Base-by-base conservation (phyloP, 192 early-diverging fungal genomes). In the Rhizoclosmatium globosum region DNA sequence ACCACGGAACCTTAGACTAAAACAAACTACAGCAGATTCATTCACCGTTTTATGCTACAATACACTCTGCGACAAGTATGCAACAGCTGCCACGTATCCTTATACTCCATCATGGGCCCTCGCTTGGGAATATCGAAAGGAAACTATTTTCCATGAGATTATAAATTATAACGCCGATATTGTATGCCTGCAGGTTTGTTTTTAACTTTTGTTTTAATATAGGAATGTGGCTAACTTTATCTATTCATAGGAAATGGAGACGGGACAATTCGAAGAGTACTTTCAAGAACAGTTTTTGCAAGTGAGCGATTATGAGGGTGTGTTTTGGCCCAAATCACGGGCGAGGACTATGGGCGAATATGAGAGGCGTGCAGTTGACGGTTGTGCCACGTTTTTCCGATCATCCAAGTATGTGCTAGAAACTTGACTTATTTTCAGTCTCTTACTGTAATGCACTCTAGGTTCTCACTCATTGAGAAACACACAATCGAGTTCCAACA, bases 51-150 rank as follows among this genome's bases (percentile, higher is more conserved):
- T 99, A 77, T 94, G 89, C 78, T 98, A 98, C 87, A 99, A 99
- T 83, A 93, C 94, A 50, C 88, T 99, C 21, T 93, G 91, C 74
- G 92, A 95, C 46, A 94, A 93, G 82, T 97, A 96, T 77, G 96
- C 95, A 2, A 94, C 96, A 1, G 84, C 94, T 45, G 91, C 92
- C 77, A 86, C 90, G 81, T 98, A 97, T 87, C 93, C 92, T 56
- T 99, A 99, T 85, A 94, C 94, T 23, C 97, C 97, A 39, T 94
- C 94, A 7, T 99, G 96, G 96, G 96, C 94, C 1, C 87, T 99
- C 48, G 80, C 85, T 0, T 98, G 97, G 96, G 94, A 97, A 57
- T 96, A 97, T 82, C 92, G 97, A 61, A 95, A 92, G 79, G 96
- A 98, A 75, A 85, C 91, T 9, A 89, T 99, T 53, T 81, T 97